Conservation (phyloP, 257 asterid genomes). For the Jaltomata sinuosa region DNA sequence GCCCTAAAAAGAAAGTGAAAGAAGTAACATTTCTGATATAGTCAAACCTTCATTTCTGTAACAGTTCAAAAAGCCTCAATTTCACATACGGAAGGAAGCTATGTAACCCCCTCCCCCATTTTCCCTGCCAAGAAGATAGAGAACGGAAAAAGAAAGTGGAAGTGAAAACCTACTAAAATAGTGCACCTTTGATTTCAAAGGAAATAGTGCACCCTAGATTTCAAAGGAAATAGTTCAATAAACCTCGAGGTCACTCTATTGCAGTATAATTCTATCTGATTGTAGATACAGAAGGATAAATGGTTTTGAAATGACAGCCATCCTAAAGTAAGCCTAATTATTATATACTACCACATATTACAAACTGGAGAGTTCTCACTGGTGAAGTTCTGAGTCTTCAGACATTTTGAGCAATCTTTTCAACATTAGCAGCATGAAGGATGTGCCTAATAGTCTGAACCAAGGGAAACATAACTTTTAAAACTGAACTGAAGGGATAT, state of each 20-base stretch:
- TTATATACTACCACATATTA: not conserved
- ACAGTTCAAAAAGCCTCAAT: no score
- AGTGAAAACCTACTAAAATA: not conserved
- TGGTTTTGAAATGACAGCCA: not conserved
- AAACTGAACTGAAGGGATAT: no score
- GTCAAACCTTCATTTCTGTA: no score
- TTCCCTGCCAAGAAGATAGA: no score
- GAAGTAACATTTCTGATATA: not conserved
- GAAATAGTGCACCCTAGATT: not conserved
- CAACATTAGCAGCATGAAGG: no score
- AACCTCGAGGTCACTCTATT: not conserved
- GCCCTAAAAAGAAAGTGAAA: no score
- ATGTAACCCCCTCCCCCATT: no score
- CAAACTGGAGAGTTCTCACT: not conserved
- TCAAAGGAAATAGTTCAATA: not conserved
- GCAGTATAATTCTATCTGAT: not conserved
- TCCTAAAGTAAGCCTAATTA: not conserved
- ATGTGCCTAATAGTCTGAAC: not conserved
- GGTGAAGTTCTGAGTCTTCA: no score
- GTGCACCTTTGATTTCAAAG: not conserved
- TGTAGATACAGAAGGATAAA: not conserved
- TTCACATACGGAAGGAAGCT: no score
- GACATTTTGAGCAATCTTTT: no score
- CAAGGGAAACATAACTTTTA: no score
- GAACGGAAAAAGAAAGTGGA: not conserved